Evolutionary conservation across 1,284 basidiomycete genomes (phyloP), one percentile per base, ranked within the genome.

Genomic region (Ganoderma lucidum): DNA sequence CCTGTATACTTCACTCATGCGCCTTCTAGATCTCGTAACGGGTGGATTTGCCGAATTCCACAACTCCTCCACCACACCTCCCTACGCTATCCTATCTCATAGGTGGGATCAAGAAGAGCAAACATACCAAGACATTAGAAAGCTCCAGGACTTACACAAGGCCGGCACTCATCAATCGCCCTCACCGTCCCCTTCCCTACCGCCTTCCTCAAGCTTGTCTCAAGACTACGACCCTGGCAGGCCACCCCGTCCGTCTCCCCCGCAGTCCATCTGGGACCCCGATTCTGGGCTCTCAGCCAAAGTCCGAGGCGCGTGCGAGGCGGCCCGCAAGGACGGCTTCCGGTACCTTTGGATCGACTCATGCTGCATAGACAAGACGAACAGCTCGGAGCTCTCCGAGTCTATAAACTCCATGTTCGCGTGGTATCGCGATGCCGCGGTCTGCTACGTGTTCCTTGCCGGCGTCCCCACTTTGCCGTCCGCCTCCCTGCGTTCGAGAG

Each of bases 41-140:
- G 58, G 58, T 14, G 58, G n/a, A 6, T n/a, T 60, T 17, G 58
- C 23, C 10, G 19, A 37, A 32, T 39, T 60, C 15, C 19, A 41
- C 10, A 19, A 4, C 10, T 35, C n/a, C 4, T 41, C 28, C 3
- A 60, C 58, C 9, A 60, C 58, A 41, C 58, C 32, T 6, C 37
- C 1, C 0, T 60, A n/a, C 12, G 39, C 32, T 2, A 41, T 32
- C 28, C 35, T 60, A 9, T 41, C 58, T 19, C 58, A 37, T 37
- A 60, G 19, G 23, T 32, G 39, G 32, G n/a, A 39, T 6, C 5
- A 10, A 6, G 2, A n/a, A 5, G 84, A 48, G 32, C 51, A 45
- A 72, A 76, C 91, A 86, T 90, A 80, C 78, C 87, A 85, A 82
- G 53, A 55, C 28, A 17, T 55, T 3, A 14, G 53, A 55, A 5